phyloP scores from a whole-genome alignment of 306 rosid genomes.

The Quercus aquifolioides region DNA sequence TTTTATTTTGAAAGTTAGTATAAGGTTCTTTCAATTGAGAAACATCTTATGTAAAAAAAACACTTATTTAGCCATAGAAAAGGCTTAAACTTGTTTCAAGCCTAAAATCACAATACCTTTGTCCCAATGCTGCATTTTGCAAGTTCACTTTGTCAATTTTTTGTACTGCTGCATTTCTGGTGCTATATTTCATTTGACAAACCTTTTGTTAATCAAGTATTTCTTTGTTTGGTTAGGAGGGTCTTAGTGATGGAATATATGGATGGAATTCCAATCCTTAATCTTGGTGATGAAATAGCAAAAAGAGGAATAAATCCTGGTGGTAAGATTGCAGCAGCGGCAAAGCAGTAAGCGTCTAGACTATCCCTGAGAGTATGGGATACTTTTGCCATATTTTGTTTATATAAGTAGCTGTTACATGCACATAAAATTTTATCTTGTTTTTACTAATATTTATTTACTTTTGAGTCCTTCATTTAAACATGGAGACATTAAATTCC shows the following conservation, averaged over 20 bases:
- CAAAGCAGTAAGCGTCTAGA: slow-evolving; percentile 74
- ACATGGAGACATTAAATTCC: slow-evolving; percentile 2
- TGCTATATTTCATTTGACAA: slow-evolving; percentile 17
- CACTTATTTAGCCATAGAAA: background rate
- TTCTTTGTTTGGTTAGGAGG: slow-evolving; percentile 58
- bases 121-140: background rate
- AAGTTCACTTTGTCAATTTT: background rate
- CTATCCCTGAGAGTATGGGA: slow-evolving; percentile 17
- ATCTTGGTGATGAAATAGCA: slow-evolving; percentile 89
- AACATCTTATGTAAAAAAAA: background rate
- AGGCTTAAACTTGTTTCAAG: background rate
- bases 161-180: slow-evolving; percentile 10
- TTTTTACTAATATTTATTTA: slow-evolving; percentile 7
- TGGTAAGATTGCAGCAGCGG: slow-evolving; percentile 71
- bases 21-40: background rate
- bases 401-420: background rate
- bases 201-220: slow-evolving; percentile 21
- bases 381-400: slow-evolving; percentile 2
- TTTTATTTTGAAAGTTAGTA: slow-evolving; percentile 4
- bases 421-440: background rate
- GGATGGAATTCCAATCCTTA: slow-evolving; percentile 84
- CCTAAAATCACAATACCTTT: background rate
- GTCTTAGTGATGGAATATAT: slow-evolving; percentile 88
- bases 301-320: slow-evolving; percentile 81
- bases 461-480: slow-evolving; percentile 9